A percentile compares a stretch with the other conserved stretches of the same genome.
phyloP scores from a whole-genome alignment of 75 land plant species.

The Cunninghamia lanceolata region DNA sequence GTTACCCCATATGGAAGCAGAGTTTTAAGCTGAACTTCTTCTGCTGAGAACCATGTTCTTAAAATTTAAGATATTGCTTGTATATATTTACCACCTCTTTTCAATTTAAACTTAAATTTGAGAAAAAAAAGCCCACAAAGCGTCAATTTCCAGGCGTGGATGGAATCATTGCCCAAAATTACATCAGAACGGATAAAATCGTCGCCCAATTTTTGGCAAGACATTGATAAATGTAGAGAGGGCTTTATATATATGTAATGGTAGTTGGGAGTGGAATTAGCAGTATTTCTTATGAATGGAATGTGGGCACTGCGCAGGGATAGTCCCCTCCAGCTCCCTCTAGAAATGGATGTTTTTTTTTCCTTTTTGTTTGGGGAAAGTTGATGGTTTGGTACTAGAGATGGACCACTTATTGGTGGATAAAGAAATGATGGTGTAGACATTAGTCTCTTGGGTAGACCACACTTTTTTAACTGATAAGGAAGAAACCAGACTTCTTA shows the following conservation, averaged over 20 bases:
- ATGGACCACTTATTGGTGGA: conserved; percentile 3
- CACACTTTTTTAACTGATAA: not conserved
- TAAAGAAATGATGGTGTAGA: not conserved
- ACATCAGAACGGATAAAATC: not conserved
- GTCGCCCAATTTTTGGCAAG: not conserved
- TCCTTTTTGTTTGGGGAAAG: too few relatives aligned
- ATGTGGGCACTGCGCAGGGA: not conserved
- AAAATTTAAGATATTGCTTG: too few relatives aligned
- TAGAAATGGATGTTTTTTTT: not conserved
- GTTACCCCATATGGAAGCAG: too few relatives aligned
- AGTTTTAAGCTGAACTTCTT: too few relatives aligned
- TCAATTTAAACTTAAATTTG: too few relatives aligned
- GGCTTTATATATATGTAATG: not conserved
- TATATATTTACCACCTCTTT: too few relatives aligned
- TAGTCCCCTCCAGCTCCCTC: not conserved
- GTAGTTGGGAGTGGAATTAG: not conserved
- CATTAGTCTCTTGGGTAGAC: not conserved
- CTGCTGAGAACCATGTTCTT: too few relatives aligned
- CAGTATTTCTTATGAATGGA: not conserved
- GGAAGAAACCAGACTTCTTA: not conserved
- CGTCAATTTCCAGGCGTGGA: too few relatives aligned
- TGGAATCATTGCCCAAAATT: not conserved
- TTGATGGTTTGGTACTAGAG: not conserved
- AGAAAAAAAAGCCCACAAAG: too few relatives aligned
- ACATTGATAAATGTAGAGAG: not conserved